A percentile compares a stretch with the other conserved stretches of the same genome.
phyloP scores from a whole-genome alignment of 2,329 filamentous ascomycete species.

The Rutstroemia sp. region DNA sequence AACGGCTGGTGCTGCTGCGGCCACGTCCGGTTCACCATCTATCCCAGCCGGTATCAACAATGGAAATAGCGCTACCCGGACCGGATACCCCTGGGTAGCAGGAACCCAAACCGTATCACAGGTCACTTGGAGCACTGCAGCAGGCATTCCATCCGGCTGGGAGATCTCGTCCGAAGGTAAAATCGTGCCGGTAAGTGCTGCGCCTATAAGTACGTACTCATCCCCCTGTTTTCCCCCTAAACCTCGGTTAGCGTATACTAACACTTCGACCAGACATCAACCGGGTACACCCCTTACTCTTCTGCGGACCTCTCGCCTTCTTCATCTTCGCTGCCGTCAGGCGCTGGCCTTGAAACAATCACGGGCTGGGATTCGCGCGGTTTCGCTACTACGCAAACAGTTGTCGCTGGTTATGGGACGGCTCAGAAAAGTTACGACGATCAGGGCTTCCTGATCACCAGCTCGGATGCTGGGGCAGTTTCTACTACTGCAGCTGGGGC shows the following conservation, averaged over 20 bases:
- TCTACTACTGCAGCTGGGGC: conserved; percentile 12
- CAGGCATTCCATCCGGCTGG: conserved; percentile 71
- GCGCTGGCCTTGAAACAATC: conserved; percentile 29
- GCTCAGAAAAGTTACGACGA: conserved; percentile 37
- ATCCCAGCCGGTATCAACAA: conserved; percentile 63
- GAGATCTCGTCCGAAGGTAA: conserved; percentile 71
- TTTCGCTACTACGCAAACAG: conserved; percentile 40
- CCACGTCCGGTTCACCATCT: conserved; percentile 52
- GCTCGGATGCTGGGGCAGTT: conserved; percentile 10
- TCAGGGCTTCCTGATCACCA: conserved; percentile 36
- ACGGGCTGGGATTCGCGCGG: conserved; percentile 42
- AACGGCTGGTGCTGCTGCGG: conserved; percentile 54
- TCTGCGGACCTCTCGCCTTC: conserved; percentile 42
- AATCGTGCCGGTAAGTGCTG: conserved; percentile 65
- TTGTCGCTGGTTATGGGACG: conserved; percentile 30
- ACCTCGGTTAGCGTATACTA: conserved; percentile 19
- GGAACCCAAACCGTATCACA: conserved; percentile 42
- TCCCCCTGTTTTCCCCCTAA: conserved; percentile 10
- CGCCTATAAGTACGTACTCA: conserved; percentile 53
- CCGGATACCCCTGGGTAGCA: conserved; percentile 62
- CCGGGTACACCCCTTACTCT: conserved; percentile 41
- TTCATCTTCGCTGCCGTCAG: conserved; percentile 32
- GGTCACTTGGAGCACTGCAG: conserved; percentile 33
- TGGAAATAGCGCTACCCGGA: conserved; percentile 47
- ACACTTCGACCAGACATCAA: conserved; percentile 32